Evolutionary conservation across 257 asterid species (phyloP).

Genomic region (Anisodus tanguticus): DNA sequence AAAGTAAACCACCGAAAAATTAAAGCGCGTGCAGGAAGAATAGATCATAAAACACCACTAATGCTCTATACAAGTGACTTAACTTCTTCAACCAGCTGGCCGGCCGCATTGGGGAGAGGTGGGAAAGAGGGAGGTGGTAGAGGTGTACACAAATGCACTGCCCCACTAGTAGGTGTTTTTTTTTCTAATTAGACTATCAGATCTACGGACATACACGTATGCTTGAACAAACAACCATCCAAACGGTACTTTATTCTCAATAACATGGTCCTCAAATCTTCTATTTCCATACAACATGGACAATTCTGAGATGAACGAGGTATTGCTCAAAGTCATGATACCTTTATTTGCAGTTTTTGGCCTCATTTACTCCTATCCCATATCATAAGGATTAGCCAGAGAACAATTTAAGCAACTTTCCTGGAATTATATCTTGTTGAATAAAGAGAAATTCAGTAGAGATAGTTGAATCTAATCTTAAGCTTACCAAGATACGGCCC

Average conservation of each 20-base stretch:
- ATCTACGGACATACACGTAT: background rate
- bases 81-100: background rate
- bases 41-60: conserved; percentile 19
- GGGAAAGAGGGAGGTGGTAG: conserved; percentile 2
- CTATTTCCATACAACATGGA: background rate
- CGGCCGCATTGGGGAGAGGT: background rate
- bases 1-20: background rate
- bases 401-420: background rate
- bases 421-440: conserved; percentile 14
- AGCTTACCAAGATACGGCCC: background rate
- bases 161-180: background rate
- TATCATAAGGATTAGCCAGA: background rate
- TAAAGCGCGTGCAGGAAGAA: background rate
- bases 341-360: background rate
- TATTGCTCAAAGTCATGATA: background rate
- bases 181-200: background rate
- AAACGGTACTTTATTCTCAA: background rate
- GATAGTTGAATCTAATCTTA: conserved; percentile 11
- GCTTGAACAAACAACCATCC: background rate
- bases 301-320: background rate
- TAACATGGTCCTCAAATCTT: conserved; percentile 14
- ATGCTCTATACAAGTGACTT: background rate
- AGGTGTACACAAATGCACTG: conserved; percentile 11
- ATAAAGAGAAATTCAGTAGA: conserved; percentile 18
- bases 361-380: background rate